These are phyloP conservation scores for Paraphoma chrysanthemicola DNA, from an alignment of 2,329 filamentous ascomycete species.

Conservation along the genomic window DNA sequence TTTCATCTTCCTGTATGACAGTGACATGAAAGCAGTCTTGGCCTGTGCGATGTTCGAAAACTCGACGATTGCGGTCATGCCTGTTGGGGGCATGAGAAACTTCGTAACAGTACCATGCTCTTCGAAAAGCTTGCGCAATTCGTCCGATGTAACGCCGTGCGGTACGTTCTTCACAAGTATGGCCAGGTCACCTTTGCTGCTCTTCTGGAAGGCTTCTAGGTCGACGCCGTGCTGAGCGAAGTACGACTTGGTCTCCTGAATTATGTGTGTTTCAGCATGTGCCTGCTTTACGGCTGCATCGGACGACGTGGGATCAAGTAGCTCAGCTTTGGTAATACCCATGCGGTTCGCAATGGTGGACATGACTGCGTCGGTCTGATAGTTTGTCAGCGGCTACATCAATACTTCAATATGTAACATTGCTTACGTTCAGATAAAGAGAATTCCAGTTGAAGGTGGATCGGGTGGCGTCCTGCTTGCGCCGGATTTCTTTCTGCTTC, in stretches of 20 bases:
- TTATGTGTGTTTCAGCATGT: constrained; percentile 92
- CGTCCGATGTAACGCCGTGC: constrained; percentile 78
- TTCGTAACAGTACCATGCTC: constrained; percentile 82
- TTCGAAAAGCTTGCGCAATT: constrained; percentile 81
- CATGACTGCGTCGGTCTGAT: constrained; percentile 80
- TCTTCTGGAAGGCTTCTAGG: constrained; percentile 86
- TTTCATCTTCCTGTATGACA: constrained; percentile 90
- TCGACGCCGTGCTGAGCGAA: constrained; percentile 89
- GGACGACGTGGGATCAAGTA: constrained; percentile 93
- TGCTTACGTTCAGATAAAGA: constrained; percentile 89
- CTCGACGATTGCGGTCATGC: constrained; percentile 92
- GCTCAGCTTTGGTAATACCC: constrained; percentile 86
- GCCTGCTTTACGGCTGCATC: constrained; percentile 97
- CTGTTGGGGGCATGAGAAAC: constrained; percentile 89
- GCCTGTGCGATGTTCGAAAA: constrained; percentile 81
- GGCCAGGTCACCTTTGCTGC: constrained; percentile 81
- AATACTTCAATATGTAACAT: background rate
- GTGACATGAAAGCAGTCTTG: constrained; percentile 79
- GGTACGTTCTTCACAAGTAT: constrained; percentile 96
- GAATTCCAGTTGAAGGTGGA: constrained; percentile 96
- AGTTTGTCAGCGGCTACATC: background rate
- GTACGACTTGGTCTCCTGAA: constrained; percentile 94
- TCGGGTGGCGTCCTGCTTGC: constrained; percentile 79
- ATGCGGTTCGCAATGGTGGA: constrained; percentile 85
- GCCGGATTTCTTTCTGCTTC: constrained; percentile 89